Conservation (phyloP, 176 grass and related monocot genomes). For the Puccinellia tenuiflora region DNA sequence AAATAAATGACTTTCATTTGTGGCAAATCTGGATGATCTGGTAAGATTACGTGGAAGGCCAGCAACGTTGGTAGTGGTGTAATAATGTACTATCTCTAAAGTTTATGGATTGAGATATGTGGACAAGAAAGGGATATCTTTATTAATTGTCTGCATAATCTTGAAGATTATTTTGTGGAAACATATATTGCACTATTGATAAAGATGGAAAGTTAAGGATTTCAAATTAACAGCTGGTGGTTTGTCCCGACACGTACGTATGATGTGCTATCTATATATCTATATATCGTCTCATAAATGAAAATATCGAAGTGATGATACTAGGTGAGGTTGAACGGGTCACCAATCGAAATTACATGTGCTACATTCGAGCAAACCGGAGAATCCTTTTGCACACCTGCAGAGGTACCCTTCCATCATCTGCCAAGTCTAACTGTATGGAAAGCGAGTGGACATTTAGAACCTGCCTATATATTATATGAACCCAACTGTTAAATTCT, state of each 20-base stretch:
- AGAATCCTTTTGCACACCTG: too few species aligned
- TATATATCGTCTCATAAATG: background rate
- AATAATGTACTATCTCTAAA: background rate
- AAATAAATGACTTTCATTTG: background rate
- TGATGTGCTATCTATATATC: background rate
- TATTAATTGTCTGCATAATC: background rate
- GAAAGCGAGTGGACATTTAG: too few species aligned
- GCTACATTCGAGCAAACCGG: too few species aligned
- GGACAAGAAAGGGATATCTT: background rate
- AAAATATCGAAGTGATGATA: background rate
- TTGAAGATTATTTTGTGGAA: background rate
- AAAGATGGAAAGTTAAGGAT: background rate
- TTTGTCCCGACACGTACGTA: background rate
- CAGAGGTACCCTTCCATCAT: too few species aligned
- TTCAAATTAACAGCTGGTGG: background rate
- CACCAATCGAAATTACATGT: background rate
- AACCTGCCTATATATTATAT: too few species aligned
- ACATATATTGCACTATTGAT: background rate
- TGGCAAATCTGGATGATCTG: background rate
- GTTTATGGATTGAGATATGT: background rate
- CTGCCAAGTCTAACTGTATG: too few species aligned
- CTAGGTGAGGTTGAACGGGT: background rate
- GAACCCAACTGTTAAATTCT: too few species aligned
- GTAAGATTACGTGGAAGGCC: background rate
- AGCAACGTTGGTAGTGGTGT: background rate